Base-by-base conservation (phyloP, 495 filamentous ascomycete genomes). In the Staphylotrichum longicolle region DNA sequence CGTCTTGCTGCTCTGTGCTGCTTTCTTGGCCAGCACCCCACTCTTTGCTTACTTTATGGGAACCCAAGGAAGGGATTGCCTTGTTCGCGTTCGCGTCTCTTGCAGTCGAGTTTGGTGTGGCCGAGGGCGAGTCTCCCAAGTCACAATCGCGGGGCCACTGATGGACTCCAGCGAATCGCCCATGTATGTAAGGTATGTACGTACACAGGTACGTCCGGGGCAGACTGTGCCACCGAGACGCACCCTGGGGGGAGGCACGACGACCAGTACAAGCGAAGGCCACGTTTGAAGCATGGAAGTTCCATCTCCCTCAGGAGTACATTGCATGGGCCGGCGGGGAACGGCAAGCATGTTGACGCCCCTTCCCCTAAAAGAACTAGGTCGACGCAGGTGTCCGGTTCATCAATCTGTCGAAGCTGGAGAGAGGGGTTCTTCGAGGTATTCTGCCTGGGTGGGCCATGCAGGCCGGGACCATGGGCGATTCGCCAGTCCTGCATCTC, bases 121-220 rank as follows among this genome's bases (percentile, higher is more conserved):
- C 41, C 56, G 52, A 54, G 45, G 54, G 49, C 56, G 59, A 55
- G 53, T 39, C 37, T 10, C 10, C 2, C 37, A 39, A 39, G 37
- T 39, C 10, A 6, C 37, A 39, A 39, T 39, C 37, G 37, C 37
- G 35, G 76, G 76, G 79, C 80, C 77, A 74, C 82, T 83, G 81
- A 83, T 82, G 6, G 35, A 37, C 70, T 67, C 65, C 65, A 67
- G 58, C 58, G 51, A 66, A 66, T 67, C 63, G 60, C 65, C 42
- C 61, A 64, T 66, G 57, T 51, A 33, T 58, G 70, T 73, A 70
- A 27, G 1, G 20, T 10, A 39, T 39, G 37, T 39, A 39, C 10
- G 37, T 39, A 39, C 10, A 10, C 10, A 39, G 5, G 37, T 39
- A 39, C 10, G 37, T 39, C 51, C 63, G 63, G 67, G 70, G 71